phyloP scores from a whole-genome alignment of 1,139 yeast genomes.

The Meyerozyma smithsonii region DNA sequence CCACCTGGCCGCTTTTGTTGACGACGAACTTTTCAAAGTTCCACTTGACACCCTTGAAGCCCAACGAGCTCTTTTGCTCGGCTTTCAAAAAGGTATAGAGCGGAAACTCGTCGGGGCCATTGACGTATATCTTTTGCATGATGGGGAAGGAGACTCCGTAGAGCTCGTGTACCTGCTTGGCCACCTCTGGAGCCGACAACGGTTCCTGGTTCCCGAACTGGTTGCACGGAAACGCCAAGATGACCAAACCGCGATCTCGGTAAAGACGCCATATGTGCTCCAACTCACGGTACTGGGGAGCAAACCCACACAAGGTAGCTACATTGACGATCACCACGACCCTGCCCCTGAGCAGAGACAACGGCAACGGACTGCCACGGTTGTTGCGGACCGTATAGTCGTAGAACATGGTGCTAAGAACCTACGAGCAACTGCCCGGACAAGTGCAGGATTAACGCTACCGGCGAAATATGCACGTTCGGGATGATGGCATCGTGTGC shows the following conservation, averaged over 20 bases:
- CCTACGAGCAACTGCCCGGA: not conserved
- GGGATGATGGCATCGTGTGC: not conserved
- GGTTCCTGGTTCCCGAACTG: conserved; percentile 74
- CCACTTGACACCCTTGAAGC: conserved; percentile 85
- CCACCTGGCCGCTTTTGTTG: conserved; percentile 67
- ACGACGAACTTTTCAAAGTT: conserved; percentile 90
- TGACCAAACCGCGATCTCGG: conserved; percentile 24
- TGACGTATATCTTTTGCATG: conserved; percentile 32
- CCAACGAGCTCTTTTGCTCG: conserved; percentile 49
- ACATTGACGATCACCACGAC: conserved; percentile 41
- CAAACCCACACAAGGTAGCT: conserved; percentile 43
- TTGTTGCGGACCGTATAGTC: conserved; percentile 15
- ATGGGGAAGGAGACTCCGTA: conserved; percentile 53
- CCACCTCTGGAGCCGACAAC: conserved; percentile 60
- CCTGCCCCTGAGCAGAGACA: conserved; percentile 22
- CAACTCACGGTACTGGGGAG: conserved; percentile 38
- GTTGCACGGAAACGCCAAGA: conserved; percentile 42
- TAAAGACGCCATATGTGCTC: conserved; percentile 31
- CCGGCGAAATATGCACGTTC: not conserved
- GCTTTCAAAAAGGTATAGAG: conserved; percentile 30
- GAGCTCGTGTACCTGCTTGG: conserved; percentile 55
- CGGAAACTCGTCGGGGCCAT: conserved; percentile 28
- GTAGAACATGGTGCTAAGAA: conserved; percentile 12
- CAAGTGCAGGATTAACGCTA: not conserved
- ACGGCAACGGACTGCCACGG: conserved; percentile 12